A percentile compares a stretch with the other conserved stretches of the same genome.
Evolutionary conservation across 371 early-diverging fungal genomes (phyloP).

Genomic region (Mucor indicus): DNA sequence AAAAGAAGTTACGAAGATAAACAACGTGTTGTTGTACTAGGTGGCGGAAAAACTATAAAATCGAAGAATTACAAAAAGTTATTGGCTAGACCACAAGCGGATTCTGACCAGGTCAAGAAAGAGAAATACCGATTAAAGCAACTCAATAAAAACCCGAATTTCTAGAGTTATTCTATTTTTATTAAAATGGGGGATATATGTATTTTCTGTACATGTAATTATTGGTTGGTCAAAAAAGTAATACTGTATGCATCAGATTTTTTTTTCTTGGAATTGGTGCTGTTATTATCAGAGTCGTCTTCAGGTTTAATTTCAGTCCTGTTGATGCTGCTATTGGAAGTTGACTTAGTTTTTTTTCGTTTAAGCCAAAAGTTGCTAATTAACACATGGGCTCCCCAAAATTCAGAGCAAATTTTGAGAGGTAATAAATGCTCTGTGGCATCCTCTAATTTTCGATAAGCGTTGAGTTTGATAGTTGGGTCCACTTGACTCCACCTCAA

Average conservation of each 20-base stretch:
- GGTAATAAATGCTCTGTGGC: conserved; percentile 13
- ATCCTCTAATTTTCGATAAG: conserved; percentile 5
- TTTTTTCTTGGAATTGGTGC: background rate
- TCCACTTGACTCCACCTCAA: conserved; percentile 10
- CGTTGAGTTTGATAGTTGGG: conserved; percentile 11
- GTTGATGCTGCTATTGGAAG: background rate
- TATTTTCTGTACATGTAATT: no score
- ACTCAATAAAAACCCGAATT: background rate
- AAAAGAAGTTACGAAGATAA: background rate
- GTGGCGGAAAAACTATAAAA: conserved; percentile 29
- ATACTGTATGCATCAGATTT: conserved; percentile 1
- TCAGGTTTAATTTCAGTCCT: background rate
- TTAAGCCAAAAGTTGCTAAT: conserved; percentile 14
- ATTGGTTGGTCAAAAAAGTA: conserved; percentile 9
- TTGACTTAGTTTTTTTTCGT: conserved; percentile 1
- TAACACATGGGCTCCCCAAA: conserved; percentile 15
- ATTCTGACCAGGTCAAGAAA: conserved; percentile 45
- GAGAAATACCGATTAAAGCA: conserved; percentile 27
- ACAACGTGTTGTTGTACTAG: conserved; percentile 21
- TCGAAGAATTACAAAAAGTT: conserved; percentile 25
- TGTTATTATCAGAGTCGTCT: background rate
- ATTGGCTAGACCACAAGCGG: conserved; percentile 27
- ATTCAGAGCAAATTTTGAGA: conserved; percentile 11
- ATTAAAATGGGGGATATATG: no score
- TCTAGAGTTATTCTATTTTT: no score